Evolutionary conservation across 2,329 filamentous ascomycete genomes (phyloP).

Genomic region (Drechslerella coelobrocha): DNA sequence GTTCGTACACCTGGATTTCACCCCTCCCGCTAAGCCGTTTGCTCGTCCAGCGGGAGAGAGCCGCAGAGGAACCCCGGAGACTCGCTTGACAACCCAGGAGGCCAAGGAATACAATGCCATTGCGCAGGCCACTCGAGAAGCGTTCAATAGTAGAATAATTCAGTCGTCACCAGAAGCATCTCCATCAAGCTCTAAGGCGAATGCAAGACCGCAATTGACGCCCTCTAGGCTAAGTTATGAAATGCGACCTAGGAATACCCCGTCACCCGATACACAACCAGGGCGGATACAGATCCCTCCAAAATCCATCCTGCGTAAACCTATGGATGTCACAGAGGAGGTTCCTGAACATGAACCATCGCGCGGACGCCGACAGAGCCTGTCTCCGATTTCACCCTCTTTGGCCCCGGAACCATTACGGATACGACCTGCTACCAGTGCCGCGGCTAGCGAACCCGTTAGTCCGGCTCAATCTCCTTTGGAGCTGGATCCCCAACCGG

Average conservation of each 20-base stretch:
- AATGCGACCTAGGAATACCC: slow-evolving; percentile 20
- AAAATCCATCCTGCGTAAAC: slow-evolving; percentile 45
- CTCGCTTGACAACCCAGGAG: slow-evolving; percentile 47
- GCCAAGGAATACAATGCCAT: slow-evolving; percentile 50
- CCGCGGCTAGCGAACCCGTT: slow-evolving; percentile 26
- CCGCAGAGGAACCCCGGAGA: slow-evolving; percentile 21
- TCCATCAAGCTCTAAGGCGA: slow-evolving; percentile 12
- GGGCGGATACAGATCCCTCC: slow-evolving; percentile 23
- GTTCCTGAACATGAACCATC: slow-evolving; percentile 18
- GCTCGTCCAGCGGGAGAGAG: slow-evolving; percentile 30
- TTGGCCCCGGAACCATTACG: slow-evolving; percentile 15
- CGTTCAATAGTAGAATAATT: slow-evolving; percentile 19
- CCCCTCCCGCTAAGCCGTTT: slow-evolving; percentile 42
- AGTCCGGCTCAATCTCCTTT: slow-evolving; percentile 16
- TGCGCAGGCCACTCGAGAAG: slow-evolving; percentile 45
- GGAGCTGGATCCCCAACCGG: slow-evolving; percentile 21
- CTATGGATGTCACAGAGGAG: slow-evolving; percentile 31
- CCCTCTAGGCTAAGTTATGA: slow-evolving; percentile 45
- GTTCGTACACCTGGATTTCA: slow-evolving; percentile 46
- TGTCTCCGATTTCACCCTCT: slow-evolving; percentile 5
- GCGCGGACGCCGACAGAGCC: slow-evolving; percentile 10
- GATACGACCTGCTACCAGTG: slow-evolving; percentile 12
- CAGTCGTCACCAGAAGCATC: slow-evolving; percentile 35
- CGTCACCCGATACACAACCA: slow-evolving; percentile 31
- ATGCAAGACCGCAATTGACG: slow-evolving; percentile 25